phyloP scores from a whole-genome alignment of 495 filamentous ascomycete species.

The Neurospora sp. region DNA sequence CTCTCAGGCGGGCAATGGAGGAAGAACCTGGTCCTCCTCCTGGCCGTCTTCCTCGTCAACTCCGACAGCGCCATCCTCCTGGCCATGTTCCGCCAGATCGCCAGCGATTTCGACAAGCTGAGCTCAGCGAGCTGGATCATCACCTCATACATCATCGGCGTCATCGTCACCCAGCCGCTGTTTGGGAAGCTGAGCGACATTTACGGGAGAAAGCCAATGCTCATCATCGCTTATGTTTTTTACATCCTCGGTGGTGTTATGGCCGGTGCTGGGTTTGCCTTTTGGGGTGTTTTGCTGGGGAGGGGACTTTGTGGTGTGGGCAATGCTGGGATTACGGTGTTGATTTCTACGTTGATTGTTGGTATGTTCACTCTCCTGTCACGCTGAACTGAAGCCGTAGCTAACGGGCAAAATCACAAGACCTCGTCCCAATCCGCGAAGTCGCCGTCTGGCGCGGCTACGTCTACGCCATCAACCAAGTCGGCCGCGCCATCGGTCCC shows the following conservation, averaged over 20 bases:
- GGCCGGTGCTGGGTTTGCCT: constrained; percentile 5
- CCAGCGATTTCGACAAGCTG: constrained; percentile 8
- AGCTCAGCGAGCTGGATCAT: constrained; percentile 12
- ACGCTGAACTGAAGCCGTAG: too few species aligned
- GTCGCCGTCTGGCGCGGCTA: constrained; percentile 14
- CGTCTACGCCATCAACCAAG: constrained; percentile 9
- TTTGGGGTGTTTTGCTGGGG: constrained; percentile 5
- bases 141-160: constrained; percentile 7
- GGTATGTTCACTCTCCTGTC: not conserved
- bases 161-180: constrained; percentile 7
- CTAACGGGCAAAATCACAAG: not conserved
- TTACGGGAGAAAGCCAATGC: constrained; percentile 11
- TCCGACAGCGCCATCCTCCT: constrained; percentile 11
- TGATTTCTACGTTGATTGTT: constrained; percentile 11
- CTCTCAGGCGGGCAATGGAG: constrained; percentile 3
- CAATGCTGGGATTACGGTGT: constrained; percentile 9
- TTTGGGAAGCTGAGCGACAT: constrained; percentile 12
- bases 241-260: constrained; percentile 3
- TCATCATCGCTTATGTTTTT: constrained; percentile 2
- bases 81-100: constrained; percentile 12
- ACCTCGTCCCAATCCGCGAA: constrained; percentile 9
- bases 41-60: constrained; percentile 14
- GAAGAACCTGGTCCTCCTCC: constrained; percentile 9
- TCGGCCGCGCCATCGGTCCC: constrained; percentile 9
- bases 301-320: constrained; percentile 7